These are phyloP conservation scores for Stygiomarasmius scandens DNA, from an alignment of 1,284 basidiomycete species.

Conservation along the genomic window DNA sequence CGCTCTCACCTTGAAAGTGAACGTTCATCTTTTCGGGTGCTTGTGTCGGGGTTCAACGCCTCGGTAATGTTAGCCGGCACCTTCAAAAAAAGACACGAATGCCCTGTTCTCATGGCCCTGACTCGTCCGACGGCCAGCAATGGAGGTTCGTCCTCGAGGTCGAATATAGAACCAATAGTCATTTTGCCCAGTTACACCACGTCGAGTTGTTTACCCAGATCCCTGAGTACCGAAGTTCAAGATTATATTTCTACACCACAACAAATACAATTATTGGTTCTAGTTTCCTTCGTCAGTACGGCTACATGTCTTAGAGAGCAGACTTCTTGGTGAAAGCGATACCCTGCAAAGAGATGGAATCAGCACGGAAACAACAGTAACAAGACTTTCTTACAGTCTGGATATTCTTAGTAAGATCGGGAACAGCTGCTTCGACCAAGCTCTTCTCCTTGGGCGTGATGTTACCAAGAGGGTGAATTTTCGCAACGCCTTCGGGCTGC, in stretches of 20 bases:
- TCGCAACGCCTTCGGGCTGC: conserved; percentile 79
- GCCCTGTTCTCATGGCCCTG: no score
- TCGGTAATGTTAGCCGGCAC: no score
- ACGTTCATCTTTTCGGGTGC: no score
- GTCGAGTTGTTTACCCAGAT: no score
- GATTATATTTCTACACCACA: neutral
- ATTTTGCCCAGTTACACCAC: no score
- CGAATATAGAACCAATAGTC: no score
- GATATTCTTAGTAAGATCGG: conserved; percentile 84
- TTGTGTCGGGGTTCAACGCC: no score
- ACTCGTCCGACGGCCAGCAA: no score
- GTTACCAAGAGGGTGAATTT: conserved; percentile 78
- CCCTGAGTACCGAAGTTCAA: no score
- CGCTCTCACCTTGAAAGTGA: no score
- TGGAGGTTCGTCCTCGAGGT: no score
- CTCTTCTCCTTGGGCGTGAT: conserved; percentile 73
- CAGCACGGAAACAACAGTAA: neutral
- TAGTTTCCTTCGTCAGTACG: neutral
- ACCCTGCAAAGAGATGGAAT: conserved; percentile 5
- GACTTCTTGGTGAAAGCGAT: conserved; percentile 14
- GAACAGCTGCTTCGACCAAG: conserved; percentile 79
- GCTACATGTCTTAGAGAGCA: conserved; percentile 2
- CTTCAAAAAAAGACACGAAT: no score
- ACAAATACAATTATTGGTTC: neutral
- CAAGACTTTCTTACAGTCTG: conserved; percentile 38